Conservation (phyloP, 495 filamentous ascomycete genomes). For the Tuber umbilicatum region DNA sequence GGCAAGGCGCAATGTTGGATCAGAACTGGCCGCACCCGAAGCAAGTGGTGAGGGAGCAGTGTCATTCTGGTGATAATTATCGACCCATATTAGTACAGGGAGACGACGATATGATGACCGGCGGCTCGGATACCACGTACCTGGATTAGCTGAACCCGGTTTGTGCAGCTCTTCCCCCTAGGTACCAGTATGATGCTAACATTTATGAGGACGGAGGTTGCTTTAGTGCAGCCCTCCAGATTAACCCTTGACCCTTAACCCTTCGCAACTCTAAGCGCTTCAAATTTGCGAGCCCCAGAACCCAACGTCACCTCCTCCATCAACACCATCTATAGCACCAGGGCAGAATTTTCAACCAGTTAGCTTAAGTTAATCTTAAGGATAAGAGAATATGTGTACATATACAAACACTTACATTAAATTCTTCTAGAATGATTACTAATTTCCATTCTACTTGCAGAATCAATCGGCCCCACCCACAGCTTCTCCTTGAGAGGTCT, state of each 20-base stretch:
- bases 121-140: neutral
- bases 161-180: neutral
- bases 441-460: neutral
- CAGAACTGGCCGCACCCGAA: slow-evolving; percentile 7
- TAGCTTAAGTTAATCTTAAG: neutral
- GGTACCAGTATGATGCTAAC: neutral
- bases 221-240: neutral
- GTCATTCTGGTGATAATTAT: neutral
- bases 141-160: neutral
- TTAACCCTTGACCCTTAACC: neutral
- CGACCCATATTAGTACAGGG: neutral
- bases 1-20: neutral
- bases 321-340: neutral
- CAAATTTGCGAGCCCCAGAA: slow-evolving; percentile 9
- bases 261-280: neutral
- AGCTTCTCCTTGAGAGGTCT: slow-evolving; percentile 20
- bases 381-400: slow-evolving; percentile 6
- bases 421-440: neutral
- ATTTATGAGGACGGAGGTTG: neutral
- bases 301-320: slow-evolving; percentile 9
- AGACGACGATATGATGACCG: neutral
- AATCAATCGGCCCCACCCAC: slow-evolving; percentile 23
- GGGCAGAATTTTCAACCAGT: neutral
- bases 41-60: slow-evolving; percentile 16
- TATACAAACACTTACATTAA: slow-evolving; percentile 2